Evolutionary conservation across 257 asterid genomes (phyloP).

Genomic region (Scutellaria minor): DNA sequence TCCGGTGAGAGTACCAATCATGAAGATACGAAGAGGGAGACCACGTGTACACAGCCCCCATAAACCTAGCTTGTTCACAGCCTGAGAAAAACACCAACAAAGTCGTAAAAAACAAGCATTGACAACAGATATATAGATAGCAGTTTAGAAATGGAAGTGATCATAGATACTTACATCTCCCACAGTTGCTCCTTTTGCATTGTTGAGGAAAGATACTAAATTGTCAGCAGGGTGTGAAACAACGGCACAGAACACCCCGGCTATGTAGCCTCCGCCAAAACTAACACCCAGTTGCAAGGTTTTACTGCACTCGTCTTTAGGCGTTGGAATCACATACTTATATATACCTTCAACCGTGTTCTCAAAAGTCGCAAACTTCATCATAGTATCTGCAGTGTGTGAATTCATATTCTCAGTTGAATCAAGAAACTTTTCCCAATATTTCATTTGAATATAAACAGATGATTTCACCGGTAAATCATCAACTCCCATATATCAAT

Average conservation of each 20-base stretch:
- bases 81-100: constrained; percentile 39
- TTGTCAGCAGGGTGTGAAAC: constrained; percentile 91
- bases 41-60: constrained; percentile 70
- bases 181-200: constrained; percentile 79
- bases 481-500: background rate
- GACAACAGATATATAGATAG: too few species aligned
- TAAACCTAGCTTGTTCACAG: constrained; percentile 62
- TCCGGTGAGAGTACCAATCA: constrained; percentile 78
- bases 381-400: constrained; percentile 74
- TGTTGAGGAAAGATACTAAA: constrained; percentile 86
- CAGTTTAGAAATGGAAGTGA: background rate
- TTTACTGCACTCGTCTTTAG: constrained; percentile 77
- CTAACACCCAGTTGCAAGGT: constrained; percentile 78
- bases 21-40: constrained; percentile 77
- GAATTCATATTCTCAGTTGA: constrained; percentile 1
- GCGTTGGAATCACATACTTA: constrained; percentile 69
- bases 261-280: constrained; percentile 73
- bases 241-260: constrained; percentile 75
- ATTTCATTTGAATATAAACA: background rate
- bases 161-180: constrained; percentile 59
- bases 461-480: background rate
- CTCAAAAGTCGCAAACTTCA: constrained; percentile 89
- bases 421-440: background rate
- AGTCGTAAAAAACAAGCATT: too few species aligned
- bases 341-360: constrained; percentile 72